These are phyloP conservation scores for Chaetomium sp. DNA, from an alignment of 2,329 filamentous ascomycete species.

Conservation along the genomic window DNA sequence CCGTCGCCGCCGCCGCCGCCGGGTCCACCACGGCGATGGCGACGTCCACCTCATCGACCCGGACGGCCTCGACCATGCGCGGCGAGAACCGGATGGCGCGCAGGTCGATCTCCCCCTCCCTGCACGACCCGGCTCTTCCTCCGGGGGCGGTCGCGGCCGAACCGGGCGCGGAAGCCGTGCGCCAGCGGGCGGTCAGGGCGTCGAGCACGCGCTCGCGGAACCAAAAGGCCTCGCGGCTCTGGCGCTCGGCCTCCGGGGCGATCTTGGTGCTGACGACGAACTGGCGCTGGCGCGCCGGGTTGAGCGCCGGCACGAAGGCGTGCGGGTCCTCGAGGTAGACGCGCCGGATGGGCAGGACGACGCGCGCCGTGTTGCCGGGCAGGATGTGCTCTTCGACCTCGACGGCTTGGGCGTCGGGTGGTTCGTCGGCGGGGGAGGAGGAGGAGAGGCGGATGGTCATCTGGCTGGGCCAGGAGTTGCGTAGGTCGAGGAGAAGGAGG, in stretches of 20 bases:
- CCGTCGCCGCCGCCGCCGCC: background rate
- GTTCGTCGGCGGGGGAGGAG: background rate
- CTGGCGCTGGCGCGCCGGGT: slow-evolving; percentile 81
- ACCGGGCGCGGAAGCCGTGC: slow-evolving; percentile 41
- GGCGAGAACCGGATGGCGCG: slow-evolving; percentile 72
- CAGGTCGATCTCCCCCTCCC: slow-evolving; percentile 69
- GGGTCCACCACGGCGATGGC: slow-evolving; percentile 56
- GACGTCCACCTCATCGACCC: slow-evolving; percentile 75
- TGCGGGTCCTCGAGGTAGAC: slow-evolving; percentile 77
- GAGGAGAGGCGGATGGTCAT: slow-evolving; percentile 65
- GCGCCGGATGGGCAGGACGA: slow-evolving; percentile 74
- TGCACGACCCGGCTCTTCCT: too few relatives aligned
- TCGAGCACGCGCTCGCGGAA: slow-evolving; percentile 81
- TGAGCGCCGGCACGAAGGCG: slow-evolving; percentile 75
- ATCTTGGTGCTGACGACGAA: slow-evolving; percentile 86
- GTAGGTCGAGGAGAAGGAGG: slow-evolving; percentile 77
- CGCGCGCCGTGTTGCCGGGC: slow-evolving; percentile 69
- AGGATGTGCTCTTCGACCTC: slow-evolving; percentile 59
- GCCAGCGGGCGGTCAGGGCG: slow-evolving; percentile 71
- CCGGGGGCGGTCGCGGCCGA: background rate
- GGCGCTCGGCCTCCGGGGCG: slow-evolving; percentile 76
- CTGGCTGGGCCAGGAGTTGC: slow-evolving; percentile 86
- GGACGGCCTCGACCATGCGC: slow-evolving; percentile 82
- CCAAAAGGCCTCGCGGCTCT: slow-evolving; percentile 84
- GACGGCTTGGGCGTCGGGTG: slow-evolving; percentile 43